phyloP scores from a whole-genome alignment of 495 filamentous ascomycete species.

The Neurospora pannonica region DNA sequence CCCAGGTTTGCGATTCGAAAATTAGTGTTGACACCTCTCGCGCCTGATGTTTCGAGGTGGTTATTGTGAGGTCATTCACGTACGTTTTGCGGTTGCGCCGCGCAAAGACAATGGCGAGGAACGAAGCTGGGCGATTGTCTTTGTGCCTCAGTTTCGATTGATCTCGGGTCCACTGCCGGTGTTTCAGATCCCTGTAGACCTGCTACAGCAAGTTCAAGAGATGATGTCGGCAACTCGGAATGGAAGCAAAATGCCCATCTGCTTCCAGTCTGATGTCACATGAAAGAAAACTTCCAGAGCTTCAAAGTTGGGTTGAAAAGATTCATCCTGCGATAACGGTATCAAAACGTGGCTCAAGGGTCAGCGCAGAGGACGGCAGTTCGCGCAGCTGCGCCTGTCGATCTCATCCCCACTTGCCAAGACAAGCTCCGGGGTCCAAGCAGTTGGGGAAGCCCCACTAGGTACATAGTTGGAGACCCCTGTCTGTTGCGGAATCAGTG shows the following conservation, averaged over 20 bases:
- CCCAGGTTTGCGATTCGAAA: not conserved
- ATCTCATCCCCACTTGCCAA: not conserved
- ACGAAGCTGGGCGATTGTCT: not conserved
- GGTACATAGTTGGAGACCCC: not conserved
- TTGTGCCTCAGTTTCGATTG: not conserved
- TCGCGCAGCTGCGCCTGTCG: not conserved
- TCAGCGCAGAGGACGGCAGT: not conserved
- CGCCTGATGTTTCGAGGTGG: not conserved
- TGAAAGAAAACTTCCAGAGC: not conserved
- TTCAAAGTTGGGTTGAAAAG: not conserved
- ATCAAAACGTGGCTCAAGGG: not conserved
- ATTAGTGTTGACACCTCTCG: not conserved
- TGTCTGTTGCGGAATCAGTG: not conserved
- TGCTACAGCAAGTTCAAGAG: not conserved
- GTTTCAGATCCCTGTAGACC: not conserved
- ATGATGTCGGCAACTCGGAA: not conserved
- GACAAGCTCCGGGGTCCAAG: not conserved
- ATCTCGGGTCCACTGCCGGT: not conserved
- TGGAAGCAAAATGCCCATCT: not conserved
- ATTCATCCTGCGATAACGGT: not conserved
- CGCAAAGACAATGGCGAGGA: not conserved
- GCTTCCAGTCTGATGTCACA: not conserved
- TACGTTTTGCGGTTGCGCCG: not conserved
- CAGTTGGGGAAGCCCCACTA: not conserved
- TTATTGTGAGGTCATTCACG: not conserved